These are phyloP conservation scores for Lentinula aciculospora DNA, from an alignment of 768 basidiomycete species.

Conservation along the genomic window DNA sequence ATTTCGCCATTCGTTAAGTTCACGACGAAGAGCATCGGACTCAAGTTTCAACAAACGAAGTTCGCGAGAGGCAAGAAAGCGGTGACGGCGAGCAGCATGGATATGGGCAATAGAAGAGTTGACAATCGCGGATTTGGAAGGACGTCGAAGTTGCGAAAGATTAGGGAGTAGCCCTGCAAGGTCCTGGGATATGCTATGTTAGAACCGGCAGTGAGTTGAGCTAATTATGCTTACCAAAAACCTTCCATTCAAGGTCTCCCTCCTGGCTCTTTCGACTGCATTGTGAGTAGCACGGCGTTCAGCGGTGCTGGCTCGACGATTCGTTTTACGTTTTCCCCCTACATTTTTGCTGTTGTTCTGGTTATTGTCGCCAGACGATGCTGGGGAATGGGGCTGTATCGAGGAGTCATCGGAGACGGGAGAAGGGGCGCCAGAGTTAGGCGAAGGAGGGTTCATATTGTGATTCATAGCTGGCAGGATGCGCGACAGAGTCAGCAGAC, in stretches of 20 bases:
- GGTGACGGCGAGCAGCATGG: constrained; percentile 75
- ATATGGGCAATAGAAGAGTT: constrained; percentile 92
- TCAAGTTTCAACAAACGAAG: constrained; percentile 75
- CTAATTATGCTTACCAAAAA: constrained; percentile 63
- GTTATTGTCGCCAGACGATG: constrained; percentile 20
- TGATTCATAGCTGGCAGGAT: constrained; percentile 28
- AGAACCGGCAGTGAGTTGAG: constrained; percentile 1
- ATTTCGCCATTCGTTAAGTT: constrained; percentile 92
- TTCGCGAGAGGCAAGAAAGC: constrained; percentile 75
- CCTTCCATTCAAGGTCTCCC: constrained; percentile 89
- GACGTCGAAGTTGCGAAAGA: constrained; percentile 85
- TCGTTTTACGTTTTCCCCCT: constrained; percentile 67
- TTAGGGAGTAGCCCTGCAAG: constrained; percentile 90
- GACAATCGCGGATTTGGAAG: constrained; percentile 95
- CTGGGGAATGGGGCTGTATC: constrained; percentile 42
- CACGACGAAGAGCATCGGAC: constrained; percentile 79
- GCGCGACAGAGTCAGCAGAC: constrained; percentile 38
- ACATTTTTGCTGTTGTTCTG: constrained; percentile 14
- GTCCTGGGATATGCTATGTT: constrained; percentile 40
- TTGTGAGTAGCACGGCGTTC: constrained; percentile 97
- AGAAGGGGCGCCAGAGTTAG: constrained; percentile 30
- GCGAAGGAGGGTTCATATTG: constrained; percentile 29
- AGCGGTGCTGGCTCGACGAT: constrained; percentile 89
- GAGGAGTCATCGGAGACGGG: constrained; percentile 38
- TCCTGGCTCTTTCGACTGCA: constrained; percentile 88